phyloP scores from a whole-genome alignment of 306 rosid genomes.

The Prunus mira region DNA sequence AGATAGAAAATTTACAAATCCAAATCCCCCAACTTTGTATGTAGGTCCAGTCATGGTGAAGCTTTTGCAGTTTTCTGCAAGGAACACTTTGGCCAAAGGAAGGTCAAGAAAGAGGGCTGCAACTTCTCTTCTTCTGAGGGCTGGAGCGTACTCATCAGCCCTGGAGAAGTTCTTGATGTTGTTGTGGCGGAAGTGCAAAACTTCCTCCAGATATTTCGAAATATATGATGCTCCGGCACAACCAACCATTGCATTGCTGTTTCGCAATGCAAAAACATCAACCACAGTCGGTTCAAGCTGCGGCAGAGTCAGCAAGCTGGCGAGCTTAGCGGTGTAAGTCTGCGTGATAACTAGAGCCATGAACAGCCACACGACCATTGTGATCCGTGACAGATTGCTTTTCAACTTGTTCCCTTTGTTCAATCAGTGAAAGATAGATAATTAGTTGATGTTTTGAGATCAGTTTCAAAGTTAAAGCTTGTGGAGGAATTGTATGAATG shows the following conservation, averaged over 20 bases:
- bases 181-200: constrained; percentile 5
- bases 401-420: background rate
- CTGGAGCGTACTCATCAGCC: constrained; percentile 2
- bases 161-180: constrained; percentile 9
- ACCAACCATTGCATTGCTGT: constrained; percentile 12
- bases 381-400: constrained; percentile 3
- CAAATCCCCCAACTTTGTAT: constrained; percentile 24
- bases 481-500: background rate
- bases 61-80: constrained; percentile 7
- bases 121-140: constrained; percentile 9
- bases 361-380: constrained; percentile 14
- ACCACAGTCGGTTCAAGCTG: background rate
- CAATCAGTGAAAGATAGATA: background rate
- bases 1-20: constrained; percentile 10
- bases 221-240: constrained; percentile 12
- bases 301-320: constrained; percentile 14
- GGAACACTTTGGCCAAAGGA: constrained; percentile 17
- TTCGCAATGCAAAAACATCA: constrained; percentile 11
- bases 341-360: constrained; percentile 7
- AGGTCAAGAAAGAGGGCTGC: constrained; percentile 15
- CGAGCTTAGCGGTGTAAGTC: constrained; percentile 18
- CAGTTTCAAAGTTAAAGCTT: background rate
- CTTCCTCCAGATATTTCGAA: constrained; percentile 6
- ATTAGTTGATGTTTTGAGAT: background rate
- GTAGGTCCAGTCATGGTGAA: constrained; percentile 11